A percentile compares a stretch with the other conserved stretches of the same genome.
phyloP scores from a whole-genome alignment of 495 filamentous ascomycete genomes.

The Massariosphaeria phaeospora region DNA sequence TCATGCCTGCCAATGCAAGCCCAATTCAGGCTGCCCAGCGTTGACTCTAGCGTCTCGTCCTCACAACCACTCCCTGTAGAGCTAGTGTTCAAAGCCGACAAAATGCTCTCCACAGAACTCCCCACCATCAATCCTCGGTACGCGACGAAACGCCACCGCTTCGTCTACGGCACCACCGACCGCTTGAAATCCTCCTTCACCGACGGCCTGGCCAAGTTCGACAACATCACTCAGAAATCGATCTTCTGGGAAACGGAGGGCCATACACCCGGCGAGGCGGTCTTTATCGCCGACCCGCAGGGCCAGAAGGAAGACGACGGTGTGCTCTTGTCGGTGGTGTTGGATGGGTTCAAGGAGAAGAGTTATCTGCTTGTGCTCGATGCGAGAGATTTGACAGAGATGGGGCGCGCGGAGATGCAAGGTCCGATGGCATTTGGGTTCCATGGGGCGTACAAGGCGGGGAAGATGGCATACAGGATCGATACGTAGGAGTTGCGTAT shows the following conservation, averaged over 20 bases:
- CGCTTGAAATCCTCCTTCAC: slow-evolving; percentile 57
- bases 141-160: slow-evolving; percentile 54
- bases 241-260: slow-evolving; percentile 54
- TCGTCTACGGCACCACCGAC: slow-evolving; percentile 57
- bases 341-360: slow-evolving; percentile 57
- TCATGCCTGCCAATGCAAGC: slow-evolving; percentile 38
- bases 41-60: slow-evolving; percentile 29
- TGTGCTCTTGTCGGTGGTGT: slow-evolving; percentile 63
- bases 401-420: slow-evolving; percentile 60
- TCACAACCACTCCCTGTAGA: slow-evolving; percentile 43
- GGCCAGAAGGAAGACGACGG: slow-evolving; percentile 61
- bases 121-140: slow-evolving; percentile 63
- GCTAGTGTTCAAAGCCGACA: slow-evolving; percentile 37
- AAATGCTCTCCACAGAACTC: slow-evolving; percentile 20
- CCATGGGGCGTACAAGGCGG: slow-evolving; percentile 59
- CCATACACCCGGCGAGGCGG: slow-evolving; percentile 68
- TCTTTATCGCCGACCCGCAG: slow-evolving; percentile 58
- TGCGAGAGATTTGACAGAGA: slow-evolving; percentile 59
- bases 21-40: slow-evolving; percentile 48
- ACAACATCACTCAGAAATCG: slow-evolving; percentile 50
- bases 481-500: slow-evolving; percentile 22
- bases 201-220: slow-evolving; percentile 66
- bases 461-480: slow-evolving; percentile 11
- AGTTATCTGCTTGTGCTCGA: slow-evolving; percentile 70
- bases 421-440: slow-evolving; percentile 64